These are phyloP conservation scores for Glycine soja DNA, from an alignment of 306 rosid species.

Conservation along the genomic window DNA sequence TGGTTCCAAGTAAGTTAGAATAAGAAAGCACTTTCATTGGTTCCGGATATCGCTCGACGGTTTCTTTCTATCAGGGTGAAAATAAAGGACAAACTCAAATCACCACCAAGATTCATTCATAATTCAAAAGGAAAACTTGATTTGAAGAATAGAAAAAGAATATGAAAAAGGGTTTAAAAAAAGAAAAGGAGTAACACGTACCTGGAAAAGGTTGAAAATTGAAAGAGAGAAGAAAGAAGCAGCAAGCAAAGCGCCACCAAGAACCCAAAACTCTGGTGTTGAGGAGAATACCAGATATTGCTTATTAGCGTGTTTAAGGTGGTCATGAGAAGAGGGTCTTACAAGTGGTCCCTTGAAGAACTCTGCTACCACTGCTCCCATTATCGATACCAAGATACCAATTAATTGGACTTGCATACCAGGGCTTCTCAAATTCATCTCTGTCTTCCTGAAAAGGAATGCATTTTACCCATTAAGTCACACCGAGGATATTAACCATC, in stretches of 20 bases:
- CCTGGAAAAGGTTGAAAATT: constrained; percentile 67
- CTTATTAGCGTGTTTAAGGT: constrained; percentile 45
- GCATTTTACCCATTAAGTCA: too few species aligned
- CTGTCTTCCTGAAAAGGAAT: constrained; percentile 50
- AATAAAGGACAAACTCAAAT: constrained; percentile 13
- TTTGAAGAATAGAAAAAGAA: background rate
- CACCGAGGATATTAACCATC: too few species aligned
- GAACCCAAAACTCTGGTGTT: constrained; percentile 69
- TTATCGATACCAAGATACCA: constrained; percentile 65
- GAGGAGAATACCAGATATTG: constrained; percentile 64
- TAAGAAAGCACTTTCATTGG: constrained; percentile 51
- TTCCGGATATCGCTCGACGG: constrained; percentile 48
- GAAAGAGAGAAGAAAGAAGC: constrained; percentile 66
- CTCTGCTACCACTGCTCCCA: constrained; percentile 67
- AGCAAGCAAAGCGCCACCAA: constrained; percentile 77
- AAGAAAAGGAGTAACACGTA: background rate
- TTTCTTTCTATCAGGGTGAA: constrained; percentile 47
- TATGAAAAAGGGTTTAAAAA: background rate
- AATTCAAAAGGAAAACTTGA: background rate
- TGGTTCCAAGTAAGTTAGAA: constrained; percentile 50
- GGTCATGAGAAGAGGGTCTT: constrained; percentile 54
- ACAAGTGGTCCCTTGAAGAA: constrained; percentile 67
- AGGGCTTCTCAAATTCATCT: constrained; percentile 55
- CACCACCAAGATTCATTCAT: background rate
- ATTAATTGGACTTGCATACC: constrained; percentile 56